Conservation (phyloP, 2,329 filamentous ascomycete species). For the Monosporascus sp. region DNA sequence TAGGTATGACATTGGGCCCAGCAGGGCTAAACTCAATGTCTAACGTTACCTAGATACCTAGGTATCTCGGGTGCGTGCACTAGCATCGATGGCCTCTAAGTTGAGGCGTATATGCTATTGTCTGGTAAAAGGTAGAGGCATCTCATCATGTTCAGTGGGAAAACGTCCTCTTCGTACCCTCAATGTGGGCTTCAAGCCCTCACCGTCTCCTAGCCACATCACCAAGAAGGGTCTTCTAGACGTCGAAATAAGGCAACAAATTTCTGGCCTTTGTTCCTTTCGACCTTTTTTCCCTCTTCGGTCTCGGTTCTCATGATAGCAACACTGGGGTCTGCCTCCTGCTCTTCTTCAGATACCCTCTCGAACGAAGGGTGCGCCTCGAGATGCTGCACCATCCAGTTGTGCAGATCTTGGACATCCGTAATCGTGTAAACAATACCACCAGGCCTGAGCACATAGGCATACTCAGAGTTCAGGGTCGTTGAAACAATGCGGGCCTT, state of each 20-base stretch:
- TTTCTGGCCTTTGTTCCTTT: conserved; percentile 83
- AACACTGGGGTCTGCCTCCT: conserved; percentile 65
- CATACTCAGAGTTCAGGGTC: conserved; percentile 88
- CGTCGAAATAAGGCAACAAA: conserved; percentile 85
- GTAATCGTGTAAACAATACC: conserved; percentile 95
- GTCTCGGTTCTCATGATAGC: conserved; percentile 75
- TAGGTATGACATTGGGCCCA: too few relatives aligned
- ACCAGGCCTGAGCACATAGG: conserved; percentile 75
- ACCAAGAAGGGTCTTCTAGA: conserved; percentile 74
- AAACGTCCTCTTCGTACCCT: background rate
- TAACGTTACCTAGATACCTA: too few relatives aligned
- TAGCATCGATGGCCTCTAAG: too few relatives aligned
- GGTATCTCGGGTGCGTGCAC: too few relatives aligned
- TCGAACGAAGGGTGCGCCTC: conserved; percentile 74
- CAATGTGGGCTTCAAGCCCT: background rate
- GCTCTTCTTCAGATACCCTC: conserved; percentile 62
- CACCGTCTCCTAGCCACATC: conserved; percentile 1
- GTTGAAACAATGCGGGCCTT: conserved; percentile 91
- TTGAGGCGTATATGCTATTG: background rate
- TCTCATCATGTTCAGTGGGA: background rate
- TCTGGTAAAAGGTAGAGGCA: background rate
- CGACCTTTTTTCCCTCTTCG: conserved; percentile 96
- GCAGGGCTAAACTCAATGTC: too few relatives aligned
- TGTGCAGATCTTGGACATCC: conserved; percentile 88
- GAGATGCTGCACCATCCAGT: conserved; percentile 90